Conservation (phyloP, 73 alveolate species). For the Blepharisma stoltei region DNA sequence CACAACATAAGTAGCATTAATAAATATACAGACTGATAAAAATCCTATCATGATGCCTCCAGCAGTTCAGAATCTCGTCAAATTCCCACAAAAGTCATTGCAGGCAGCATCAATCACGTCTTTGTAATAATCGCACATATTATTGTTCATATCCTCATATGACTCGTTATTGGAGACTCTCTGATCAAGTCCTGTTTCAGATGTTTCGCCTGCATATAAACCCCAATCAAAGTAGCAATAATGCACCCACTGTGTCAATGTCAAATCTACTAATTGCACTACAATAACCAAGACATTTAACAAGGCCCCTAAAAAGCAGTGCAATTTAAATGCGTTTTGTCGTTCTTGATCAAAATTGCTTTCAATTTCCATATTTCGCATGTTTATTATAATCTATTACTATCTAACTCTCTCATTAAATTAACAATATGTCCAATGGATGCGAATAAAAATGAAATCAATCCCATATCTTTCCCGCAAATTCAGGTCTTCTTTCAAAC, state of each 20-base stretch:
- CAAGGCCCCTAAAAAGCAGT: slow-evolving; percentile 4
- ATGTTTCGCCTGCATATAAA: neutral
- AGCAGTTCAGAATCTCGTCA: neutral
- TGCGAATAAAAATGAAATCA: too few species aligned
- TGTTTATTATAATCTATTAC: too few species aligned
- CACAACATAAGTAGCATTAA: neutral
- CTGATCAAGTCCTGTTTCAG: slow-evolving; percentile 5
- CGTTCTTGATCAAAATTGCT: too few species aligned
- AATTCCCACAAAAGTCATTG: neutral
- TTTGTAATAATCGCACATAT: slow-evolving; percentile 7
- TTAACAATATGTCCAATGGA: too few species aligned
- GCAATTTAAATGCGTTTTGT: neutral
- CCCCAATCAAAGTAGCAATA: slow-evolving; percentile 15
- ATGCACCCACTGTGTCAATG: neutral
- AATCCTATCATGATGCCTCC: slow-evolving; percentile 19
- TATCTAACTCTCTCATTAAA: too few species aligned
- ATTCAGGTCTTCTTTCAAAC: neutral
- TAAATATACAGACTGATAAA: neutral
- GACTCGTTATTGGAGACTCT: neutral
- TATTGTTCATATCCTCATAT: neutral
- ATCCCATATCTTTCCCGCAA: too few species aligned
- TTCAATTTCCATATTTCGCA: too few species aligned
- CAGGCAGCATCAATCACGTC: slow-evolving; percentile 28
- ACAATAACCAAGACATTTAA: neutral
- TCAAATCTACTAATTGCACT: neutral